Conservation (phyloP, 495 filamentous ascomycete genomes). For the Aspergillus coremiiformis region DNA sequence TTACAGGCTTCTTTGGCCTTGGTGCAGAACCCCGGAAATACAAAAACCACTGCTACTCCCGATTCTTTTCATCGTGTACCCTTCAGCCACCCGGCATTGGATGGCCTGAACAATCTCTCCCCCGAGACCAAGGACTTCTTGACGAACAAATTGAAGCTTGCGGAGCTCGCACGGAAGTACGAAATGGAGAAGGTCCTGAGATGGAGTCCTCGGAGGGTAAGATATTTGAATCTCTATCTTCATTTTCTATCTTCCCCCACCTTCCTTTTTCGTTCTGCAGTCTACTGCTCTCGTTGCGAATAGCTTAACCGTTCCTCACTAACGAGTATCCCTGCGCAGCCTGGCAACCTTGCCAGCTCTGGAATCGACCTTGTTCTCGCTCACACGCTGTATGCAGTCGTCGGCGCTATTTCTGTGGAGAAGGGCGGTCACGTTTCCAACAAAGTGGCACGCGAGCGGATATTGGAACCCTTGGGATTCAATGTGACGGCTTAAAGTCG, state of each 20-base stretch:
- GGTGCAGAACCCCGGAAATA: constrained; percentile 40
- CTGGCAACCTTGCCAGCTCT: constrained; percentile 59
- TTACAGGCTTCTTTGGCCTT: constrained; percentile 70
- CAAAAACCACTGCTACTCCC: constrained; percentile 14
- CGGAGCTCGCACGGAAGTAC: constrained; percentile 57
- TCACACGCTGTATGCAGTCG: constrained; percentile 72
- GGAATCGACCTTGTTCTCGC: constrained; percentile 65
- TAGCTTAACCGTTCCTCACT: not conserved
- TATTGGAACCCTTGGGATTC: constrained; percentile 53
- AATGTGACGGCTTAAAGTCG: constrained; percentile 23
- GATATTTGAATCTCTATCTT: constrained; percentile 9
- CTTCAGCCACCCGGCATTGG: constrained; percentile 65
- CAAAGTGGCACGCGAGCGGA: constrained; percentile 64
- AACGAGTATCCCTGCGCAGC: constrained; percentile 37
- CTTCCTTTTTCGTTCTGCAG: not conserved
- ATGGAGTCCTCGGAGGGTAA: constrained; percentile 80
- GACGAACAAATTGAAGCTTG: constrained; percentile 51
- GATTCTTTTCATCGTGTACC: constrained; percentile 50
- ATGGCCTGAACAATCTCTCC: constrained; percentile 62
- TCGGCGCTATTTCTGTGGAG: constrained; percentile 82
- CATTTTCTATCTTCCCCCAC: not conserved
- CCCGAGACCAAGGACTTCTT: constrained; percentile 47
- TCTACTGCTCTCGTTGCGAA: not conserved
- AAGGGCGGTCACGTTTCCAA: constrained; percentile 74
- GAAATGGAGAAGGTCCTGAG: constrained; percentile 66